Conservation (phyloP, 805 yeast species). For the Sugiyamaella mastotermitis region DNA sequence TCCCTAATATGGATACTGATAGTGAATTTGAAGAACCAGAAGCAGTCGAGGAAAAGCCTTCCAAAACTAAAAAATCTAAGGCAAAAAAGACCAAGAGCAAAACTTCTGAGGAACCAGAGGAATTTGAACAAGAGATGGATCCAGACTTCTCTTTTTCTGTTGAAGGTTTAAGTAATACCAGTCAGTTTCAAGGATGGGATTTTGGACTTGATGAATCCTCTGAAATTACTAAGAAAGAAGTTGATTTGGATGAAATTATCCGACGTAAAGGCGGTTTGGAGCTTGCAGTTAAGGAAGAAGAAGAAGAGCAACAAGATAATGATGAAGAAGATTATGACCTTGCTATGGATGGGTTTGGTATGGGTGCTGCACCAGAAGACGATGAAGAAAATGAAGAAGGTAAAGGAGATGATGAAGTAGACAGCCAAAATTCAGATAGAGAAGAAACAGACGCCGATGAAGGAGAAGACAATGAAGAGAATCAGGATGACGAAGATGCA, state of each 20-base stretch:
- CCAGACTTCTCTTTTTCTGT: constrained; percentile 68
- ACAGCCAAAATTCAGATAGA: too few relatives aligned
- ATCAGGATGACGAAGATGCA: constrained; percentile 30
- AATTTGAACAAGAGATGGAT: constrained; percentile 50
- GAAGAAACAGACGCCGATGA: constrained; percentile 26
- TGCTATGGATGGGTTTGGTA: constrained; percentile 39
- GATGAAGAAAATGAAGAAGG: constrained; percentile 30
- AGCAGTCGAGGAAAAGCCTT: constrained; percentile 18
- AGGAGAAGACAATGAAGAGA: constrained; percentile 26
- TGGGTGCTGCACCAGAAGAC: constrained; percentile 22
- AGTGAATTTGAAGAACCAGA: constrained; percentile 34
- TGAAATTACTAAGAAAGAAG: constrained; percentile 43
- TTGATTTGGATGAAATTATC: constrained; percentile 83
- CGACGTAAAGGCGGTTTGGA: constrained; percentile 66
- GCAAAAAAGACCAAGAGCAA: constrained; percentile 14
- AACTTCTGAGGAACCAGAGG: constrained; percentile 24
- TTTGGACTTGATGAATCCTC: constrained; percentile 49
- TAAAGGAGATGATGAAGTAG: constrained; percentile 29
- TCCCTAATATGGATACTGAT: constrained; percentile 45
- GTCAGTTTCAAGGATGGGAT: constrained; percentile 74
- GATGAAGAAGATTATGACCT: constrained; percentile 37
- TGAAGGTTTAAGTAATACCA: constrained; percentile 35
- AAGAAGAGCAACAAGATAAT: constrained; percentile 29
- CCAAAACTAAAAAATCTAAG: constrained; percentile 11
- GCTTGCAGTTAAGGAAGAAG: constrained; percentile 23